These are phyloP conservation scores for Pachyrhizus erosus DNA, from an alignment of 306 rosid genomes.

Conservation along the genomic window DNA sequence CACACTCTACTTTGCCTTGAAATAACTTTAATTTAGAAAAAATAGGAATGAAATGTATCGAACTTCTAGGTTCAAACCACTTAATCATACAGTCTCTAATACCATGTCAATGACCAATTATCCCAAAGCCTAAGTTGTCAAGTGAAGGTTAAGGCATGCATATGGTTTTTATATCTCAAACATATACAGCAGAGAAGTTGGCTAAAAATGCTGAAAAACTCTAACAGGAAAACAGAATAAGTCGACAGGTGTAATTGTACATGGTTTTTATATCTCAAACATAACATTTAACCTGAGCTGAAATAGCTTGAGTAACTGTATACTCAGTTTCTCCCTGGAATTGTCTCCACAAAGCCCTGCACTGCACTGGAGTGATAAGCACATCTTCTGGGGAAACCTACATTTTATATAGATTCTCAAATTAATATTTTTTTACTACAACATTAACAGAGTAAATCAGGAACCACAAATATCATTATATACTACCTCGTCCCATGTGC, in stretches of 20 bases:
- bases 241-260: no score
- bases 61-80: constrained; percentile 8
- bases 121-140: not conserved
- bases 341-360: constrained; percentile 94
- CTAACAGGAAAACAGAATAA: not conserved
- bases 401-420: constrained; percentile 26
- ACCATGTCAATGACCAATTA: not conserved
- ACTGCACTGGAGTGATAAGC: constrained; percentile 79
- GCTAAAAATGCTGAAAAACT: constrained; percentile 11
- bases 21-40: not conserved
- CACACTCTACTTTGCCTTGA: constrained; percentile 1
- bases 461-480: constrained; percentile 40
- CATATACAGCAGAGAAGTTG: not conserved
- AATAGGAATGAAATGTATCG: not conserved
- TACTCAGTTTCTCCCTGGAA: constrained; percentile 85
- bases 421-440: constrained; percentile 34
- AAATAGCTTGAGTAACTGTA: constrained; percentile 79
- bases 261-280: no score
- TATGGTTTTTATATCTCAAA: not conserved
- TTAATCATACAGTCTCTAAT: not conserved
- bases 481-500: constrained; percentile 93
- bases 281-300: constrained; percentile 98
- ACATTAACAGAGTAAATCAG: not conserved
- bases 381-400: constrained; percentile 72
- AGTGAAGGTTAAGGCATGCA: not conserved